Evolutionary conservation across 176 grass and related monocot species (phyloP).

Genomic region (Triticum urartu): DNA sequence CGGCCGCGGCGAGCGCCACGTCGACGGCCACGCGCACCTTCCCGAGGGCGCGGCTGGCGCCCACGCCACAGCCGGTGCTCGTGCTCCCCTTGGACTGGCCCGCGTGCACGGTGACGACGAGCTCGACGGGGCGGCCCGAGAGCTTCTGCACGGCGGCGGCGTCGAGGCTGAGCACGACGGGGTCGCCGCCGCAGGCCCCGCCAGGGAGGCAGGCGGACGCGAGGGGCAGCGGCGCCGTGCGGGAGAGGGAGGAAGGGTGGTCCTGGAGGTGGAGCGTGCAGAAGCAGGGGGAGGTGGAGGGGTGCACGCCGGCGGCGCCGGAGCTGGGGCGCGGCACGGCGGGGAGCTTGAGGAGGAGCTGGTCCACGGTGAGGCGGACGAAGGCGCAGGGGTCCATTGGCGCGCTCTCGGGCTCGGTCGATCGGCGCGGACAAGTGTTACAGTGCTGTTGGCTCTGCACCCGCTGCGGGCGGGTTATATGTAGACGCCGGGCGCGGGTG

Average conservation of each 20-base stretch:
- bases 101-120: conserved; percentile 66
- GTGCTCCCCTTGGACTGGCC: conserved; percentile 42
- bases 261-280: conserved; percentile 69
- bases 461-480: conserved; percentile 29
- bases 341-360: conserved; percentile 78
- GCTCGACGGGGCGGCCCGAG: conserved; percentile 43
- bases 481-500: background rate
- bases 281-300: conserved; percentile 76
- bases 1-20: conserved; percentile 40
- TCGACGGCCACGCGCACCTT: conserved; percentile 55
- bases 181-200: background rate
- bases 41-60: conserved; percentile 46
- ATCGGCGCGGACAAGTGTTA: background rate
- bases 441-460: background rate
- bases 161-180: conserved; percentile 72
- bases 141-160: conserved; percentile 60
- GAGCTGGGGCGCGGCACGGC: conserved; percentile 47
- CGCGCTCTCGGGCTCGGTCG: background rate
- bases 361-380: conserved; percentile 75
- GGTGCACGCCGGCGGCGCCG: conserved; percentile 65
- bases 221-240: conserved; percentile 62
- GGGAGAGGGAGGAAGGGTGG: conserved; percentile 45
- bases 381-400: conserved; percentile 95
- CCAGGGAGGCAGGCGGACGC: conserved; percentile 2
- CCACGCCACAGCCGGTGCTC: conserved; percentile 53